Evolutionary conservation across 306 rosid species (phyloP), one percentile per base, ranked within the genome.

Genomic region (Sophora flavescens): DNA sequence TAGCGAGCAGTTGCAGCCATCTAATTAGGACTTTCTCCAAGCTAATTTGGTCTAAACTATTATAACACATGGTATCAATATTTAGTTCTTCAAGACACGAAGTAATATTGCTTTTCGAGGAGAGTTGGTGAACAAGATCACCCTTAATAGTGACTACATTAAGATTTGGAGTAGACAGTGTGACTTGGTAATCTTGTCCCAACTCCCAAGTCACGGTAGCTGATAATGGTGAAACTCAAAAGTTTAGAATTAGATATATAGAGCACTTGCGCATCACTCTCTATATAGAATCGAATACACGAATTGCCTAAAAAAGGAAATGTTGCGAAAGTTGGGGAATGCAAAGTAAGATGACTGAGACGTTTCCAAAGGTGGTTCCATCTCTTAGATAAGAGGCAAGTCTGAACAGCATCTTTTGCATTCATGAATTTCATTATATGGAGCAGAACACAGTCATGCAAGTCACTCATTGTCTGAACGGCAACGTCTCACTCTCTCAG

Each of bases 131-230:
- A 18, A 54, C 45, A 74, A 47, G 73, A 80, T 53, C 16, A 6
- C 69, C 47, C 35, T 11, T 17, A 6, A 80, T 18, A 1, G 33
- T 0, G 8, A 80, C 35, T 14, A 33, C 54, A 17, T 32, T 72
- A 8, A 63, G 74, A 53, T 72, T 80, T 17, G 83, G 83, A 42
- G 79, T 72, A 32, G 79, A 72, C 32, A 72, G 62, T 18, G 33
- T 62, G 6, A 72, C 1, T 56, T 56, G 56, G 47, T 64, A 60
- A 60, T 42, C 41, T 10, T 59, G 1, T 35, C 60, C 70, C 8
- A 47, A 35, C 0, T 35, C 60, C 70, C 8, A 47, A 35, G 41
- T 63, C 47, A 18, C 70, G 58, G 5, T 62, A 44, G 48, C 32
- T 30, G 2, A 30, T 30, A 30, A 78, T 68, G 14, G 56, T 35